Base-by-base conservation (phyloP, 1,284 basidiomycete species). In the Ganoderma sinense region DNA sequence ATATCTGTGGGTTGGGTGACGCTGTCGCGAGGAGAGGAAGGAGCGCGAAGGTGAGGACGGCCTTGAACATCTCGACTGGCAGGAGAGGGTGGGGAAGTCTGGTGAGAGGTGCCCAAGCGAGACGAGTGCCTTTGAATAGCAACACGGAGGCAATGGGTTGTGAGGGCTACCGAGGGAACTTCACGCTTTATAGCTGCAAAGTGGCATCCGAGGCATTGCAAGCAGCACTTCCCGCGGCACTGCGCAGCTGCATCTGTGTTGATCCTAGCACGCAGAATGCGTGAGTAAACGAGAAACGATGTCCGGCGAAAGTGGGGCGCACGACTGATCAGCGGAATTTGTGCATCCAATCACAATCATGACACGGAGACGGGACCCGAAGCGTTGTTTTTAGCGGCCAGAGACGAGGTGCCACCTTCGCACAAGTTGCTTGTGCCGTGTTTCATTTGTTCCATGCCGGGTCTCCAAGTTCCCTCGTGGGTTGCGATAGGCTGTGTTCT, bases 21-120 rank as follows among this genome's bases (percentile, higher is more conserved):
- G 78, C 84, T 39, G 84, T 75, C 56, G 78, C 84, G 26, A 85
- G 72, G 58, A 78, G 74, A 61, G 85, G 82, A 59, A 86, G 75
- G 40, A 77, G 62, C 2, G 74, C 67, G 20, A 78, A 64, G 4
- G 72, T 51, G 62, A 73, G 23, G 45, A 13, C 48, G 48, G 71
- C 55, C 69, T 71, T 75, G 73, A 78, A 76, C 75, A 78, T 77
- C 69, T 69, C 74, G 65, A 70, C 31, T 31, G 56, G 53, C 64
- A 56, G 26, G 51, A 60, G 59, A 59, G 36, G 65, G 20, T 58
- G 45, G 16, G 51, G 69, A 61, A 62, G 62, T 56, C 31, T 51
- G 40, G 31, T 56, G 64, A 39, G 26, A 36, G 64, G 62, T 29
- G 33, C n/a, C 29, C 53, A 62, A 51, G 65, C 31, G 45, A 45